Conservation (phyloP, 2,329 filamentous ascomycete genomes). For the Didymella pinodella region DNA sequence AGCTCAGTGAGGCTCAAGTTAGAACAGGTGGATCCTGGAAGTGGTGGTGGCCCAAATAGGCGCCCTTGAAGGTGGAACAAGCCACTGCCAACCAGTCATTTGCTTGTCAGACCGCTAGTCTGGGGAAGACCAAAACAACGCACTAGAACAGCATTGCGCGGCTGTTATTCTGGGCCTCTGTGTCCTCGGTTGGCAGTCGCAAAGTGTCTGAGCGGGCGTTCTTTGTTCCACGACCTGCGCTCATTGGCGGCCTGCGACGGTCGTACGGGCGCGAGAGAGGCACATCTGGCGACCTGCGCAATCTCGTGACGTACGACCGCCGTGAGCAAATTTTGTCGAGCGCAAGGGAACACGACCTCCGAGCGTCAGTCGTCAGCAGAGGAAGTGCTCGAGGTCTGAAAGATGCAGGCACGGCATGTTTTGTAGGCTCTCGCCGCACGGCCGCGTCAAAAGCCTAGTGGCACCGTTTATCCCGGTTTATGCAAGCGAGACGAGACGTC, state of each 20-base stretch:
- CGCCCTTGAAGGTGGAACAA: conserved; percentile 47
- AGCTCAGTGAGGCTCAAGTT: conserved; percentile 54
- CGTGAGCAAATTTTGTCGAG: conserved; percentile 39
- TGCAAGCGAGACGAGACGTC: conserved; percentile 33
- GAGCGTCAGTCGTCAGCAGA: conserved; percentile 44
- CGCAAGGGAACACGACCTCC: conserved; percentile 53
- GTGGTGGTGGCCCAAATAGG: conserved; percentile 49
- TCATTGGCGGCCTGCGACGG: conserved; percentile 38
- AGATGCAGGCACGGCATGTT: conserved; percentile 39
- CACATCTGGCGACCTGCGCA: conserved; percentile 31
- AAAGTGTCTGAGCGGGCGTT: conserved; percentile 40
- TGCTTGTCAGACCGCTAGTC: conserved; percentile 44
- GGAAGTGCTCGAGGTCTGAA: conserved; percentile 44
- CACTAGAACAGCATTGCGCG: conserved; percentile 37
- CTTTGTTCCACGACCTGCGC: conserved; percentile 51
- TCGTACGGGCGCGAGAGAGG: conserved; percentile 33
- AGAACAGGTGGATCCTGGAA: conserved; percentile 45
- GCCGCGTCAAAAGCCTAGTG: conserved; percentile 29
- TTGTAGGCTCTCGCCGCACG: conserved; percentile 43
- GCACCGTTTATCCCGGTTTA: conserved; percentile 44
- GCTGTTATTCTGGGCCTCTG: conserved; percentile 41
- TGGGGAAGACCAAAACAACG: conserved; percentile 48
- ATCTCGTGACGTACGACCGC: conserved; percentile 39
- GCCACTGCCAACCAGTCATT: conserved; percentile 51
- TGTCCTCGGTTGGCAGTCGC: conserved; percentile 44